Base-by-base conservation (phyloP, 2,329 filamentous ascomycete species). In the Aspergillus costaricaensis region DNA sequence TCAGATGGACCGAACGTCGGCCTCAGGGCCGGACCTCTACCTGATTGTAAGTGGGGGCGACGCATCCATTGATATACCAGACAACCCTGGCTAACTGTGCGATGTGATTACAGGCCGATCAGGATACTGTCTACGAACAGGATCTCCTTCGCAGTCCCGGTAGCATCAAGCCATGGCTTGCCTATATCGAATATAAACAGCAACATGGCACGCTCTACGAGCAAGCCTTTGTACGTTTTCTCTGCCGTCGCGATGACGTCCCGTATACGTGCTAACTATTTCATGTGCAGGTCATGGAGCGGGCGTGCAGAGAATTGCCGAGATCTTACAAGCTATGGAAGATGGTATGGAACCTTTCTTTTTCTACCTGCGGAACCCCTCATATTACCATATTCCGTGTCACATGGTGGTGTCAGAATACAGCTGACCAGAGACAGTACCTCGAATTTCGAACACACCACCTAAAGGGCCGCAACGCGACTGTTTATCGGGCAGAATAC, bases 301-400 rank as follows among this genome's bases (percentile, higher is more conserved):
- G 95, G 72, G 94, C 95, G 60, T 97, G 94, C 77, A 83, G 86
- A 65, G 90, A 96, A 70, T 85, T 99, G 49, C 95, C 95, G 53
- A 87, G 95, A 68, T 98, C 94, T 27, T 99, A 96, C 82, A 99
- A 99, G 81, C 83, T 99, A 52, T 99, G 95, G 95, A 98, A 96
- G 80, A 88, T 96, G 86, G 89, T 91, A 79, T 61, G 78, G 63
- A 65, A 57, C 62, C 48, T 49, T 58, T 55, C 6, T 61, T 47
- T 52, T 49, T 44, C 23, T 59, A 58, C 43, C 39, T 56, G 56
- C 36, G 57, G 15, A 6, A 44, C 41, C 51, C 38, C 51, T 58
- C 14, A 52, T 23, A 59, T 65, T 68, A 60, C 64, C 68, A 60
- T 68, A 57, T 60, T 36, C 48, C 36, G 47, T 58, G 38, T 23